Evolutionary conservation across 2,329 filamentous ascomycete genomes (phyloP), one percentile per base, ranked within the genome.

Genomic region (Cladophialophora chaetospira): DNA sequence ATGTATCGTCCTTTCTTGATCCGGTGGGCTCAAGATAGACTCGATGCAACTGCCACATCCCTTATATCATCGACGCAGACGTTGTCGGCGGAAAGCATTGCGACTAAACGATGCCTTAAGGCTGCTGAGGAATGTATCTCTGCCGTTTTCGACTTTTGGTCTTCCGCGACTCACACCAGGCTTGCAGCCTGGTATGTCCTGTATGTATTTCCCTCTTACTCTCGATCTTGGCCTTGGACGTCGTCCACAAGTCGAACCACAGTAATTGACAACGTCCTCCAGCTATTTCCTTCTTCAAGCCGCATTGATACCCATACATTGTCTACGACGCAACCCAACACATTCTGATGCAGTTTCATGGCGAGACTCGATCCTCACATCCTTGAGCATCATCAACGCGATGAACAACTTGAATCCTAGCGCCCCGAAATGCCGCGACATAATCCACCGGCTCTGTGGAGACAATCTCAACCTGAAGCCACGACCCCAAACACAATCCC

Each of bases 221-320:
- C 11, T 13, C 26, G 5, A 15, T 3, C 26, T 38, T n/a, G n/a
- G n/a, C n/a, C n/a, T n/a, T n/a, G n/a, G n/a, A n/a, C n/a, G n/a
- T n/a, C n/a, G n/a, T n/a, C n/a, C n/a, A n/a, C n/a, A n/a, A n/a
- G n/a, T n/a, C n/a, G n/a, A n/a, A n/a, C n/a, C 9, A 17, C 26
- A 9, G 6, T 33, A 17, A 33, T 45, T 23, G 4, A 5, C 8
- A 25, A 6, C 10, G 5, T 35, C 23, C 19, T n/a, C n/a, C 35
- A 61, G 59, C 50, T 76, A 77, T 62, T 77, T 77, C 63, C 70
- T 77, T 33, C 77, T 77, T 63, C 75, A 77, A 66, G 75, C 75
- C 10, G 74, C 70, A 21, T 62, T 77, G 1, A 76, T 77, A 47
- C 75, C 75, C 2, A 71, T 76, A 23, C 72, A 77, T 45, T 73